Base-by-base conservation (phyloP, 129 eudicot genomes). In the Lactuca sativa region DNA sequence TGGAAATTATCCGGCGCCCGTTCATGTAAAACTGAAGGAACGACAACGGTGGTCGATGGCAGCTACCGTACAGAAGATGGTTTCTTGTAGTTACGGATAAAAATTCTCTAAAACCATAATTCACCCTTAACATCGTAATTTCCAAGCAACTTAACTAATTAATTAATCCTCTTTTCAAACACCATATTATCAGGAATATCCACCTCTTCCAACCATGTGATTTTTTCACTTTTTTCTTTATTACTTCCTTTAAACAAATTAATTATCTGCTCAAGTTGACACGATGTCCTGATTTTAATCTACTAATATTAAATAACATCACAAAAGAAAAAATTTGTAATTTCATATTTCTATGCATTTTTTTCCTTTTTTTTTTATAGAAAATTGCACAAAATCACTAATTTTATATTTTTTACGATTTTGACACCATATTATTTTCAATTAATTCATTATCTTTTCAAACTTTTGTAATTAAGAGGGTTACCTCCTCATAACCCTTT, bases 41-140 rank as follows among this genome's bases (percentile, higher is more conserved):
- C 64, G 34, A 72, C 62, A 69, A 67, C 40, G 74, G 62, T 60
- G 62, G 67, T 67, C 9, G 63, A 77, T 68, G 47, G 47, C 31
- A 41, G 78, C 71, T 74, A 66, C 81, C 76, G 81, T 62, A 77
- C 81, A 55, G 18, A 69, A 9, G 75, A 77, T 77, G 76, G 75
- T 69, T 77, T 69, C 76, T 75, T 77, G 76, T 69, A 56, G 43
- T 54, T 41, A 18, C 44, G 54, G 62, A 62, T 61, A 76, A 53
- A 77, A 38, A 62, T 69, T 66, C 74, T 75, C 62, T 47, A 69
- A 62, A 54, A 56, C 55, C 59, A 54, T 52, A 71, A 31, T 62
- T 62, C 25, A n/a, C 43, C 56, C 18, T 56, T 55, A 56, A 57
- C 43, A 16, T 54, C 43, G 70, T 76, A 41, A 15, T 40, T 15